Conservation (phyloP, 2,329 filamentous ascomycete species). For the Hysterium pulicare region DNA sequence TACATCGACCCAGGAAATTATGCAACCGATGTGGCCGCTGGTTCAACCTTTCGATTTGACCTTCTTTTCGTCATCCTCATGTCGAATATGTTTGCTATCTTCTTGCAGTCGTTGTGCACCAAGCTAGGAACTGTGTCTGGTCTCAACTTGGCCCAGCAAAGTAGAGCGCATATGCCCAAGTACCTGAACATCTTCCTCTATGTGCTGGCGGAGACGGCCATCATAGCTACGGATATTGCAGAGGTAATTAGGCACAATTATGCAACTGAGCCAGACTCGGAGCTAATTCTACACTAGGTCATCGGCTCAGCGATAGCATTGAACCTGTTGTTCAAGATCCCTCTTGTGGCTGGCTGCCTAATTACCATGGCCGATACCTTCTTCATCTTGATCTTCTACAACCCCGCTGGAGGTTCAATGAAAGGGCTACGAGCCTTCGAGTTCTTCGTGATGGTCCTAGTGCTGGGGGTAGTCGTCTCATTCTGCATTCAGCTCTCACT, state of each 20-base stretch:
- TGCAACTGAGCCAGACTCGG: conserved; percentile 1
- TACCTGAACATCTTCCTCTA: conserved; percentile 56
- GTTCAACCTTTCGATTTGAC: conserved; percentile 61
- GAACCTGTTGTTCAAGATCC: conserved; percentile 53
- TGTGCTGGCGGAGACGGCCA: conserved; percentile 54
- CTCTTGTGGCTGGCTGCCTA: conserved; percentile 55
- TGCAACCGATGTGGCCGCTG: conserved; percentile 66
- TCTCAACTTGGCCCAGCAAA: conserved; percentile 49
- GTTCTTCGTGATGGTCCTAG: conserved; percentile 52
- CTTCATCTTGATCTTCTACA: conserved; percentile 55
- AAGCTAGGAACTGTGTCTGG: conserved; percentile 53
- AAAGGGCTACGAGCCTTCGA: conserved; percentile 52
- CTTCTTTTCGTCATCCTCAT: conserved; percentile 67
- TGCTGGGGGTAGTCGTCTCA: conserved; percentile 55
- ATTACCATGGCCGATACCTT: conserved; percentile 56
- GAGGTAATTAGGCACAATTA: conserved; percentile 36
- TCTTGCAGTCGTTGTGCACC: conserved; percentile 65
- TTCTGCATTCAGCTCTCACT: conserved; percentile 56
- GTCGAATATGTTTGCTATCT: conserved; percentile 68
- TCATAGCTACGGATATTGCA: conserved; percentile 59
- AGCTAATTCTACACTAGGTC: conserved; percentile 33
- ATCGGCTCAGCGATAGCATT: conserved; percentile 56
- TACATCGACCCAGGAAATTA: conserved; percentile 63
- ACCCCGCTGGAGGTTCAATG: conserved; percentile 50
- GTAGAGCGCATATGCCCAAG: conserved; percentile 47